Percentiles rank a stretch among this genome's conserved stretches.
Conservation (phyloP, 148 eudicot species). For the Heliosperma pusillum region DNA sequence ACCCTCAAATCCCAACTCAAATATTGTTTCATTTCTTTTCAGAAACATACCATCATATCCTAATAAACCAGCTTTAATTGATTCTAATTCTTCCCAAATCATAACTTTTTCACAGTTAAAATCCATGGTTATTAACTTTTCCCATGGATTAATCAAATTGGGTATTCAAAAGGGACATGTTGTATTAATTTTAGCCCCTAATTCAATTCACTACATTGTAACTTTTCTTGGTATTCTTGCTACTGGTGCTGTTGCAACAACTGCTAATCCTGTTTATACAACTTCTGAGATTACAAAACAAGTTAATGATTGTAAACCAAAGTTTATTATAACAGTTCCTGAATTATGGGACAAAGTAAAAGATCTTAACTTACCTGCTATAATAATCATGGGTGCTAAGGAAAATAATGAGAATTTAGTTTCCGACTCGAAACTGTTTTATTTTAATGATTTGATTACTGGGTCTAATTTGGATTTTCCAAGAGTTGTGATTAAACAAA, state of each 20-base stretch:
- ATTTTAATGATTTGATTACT: constrained; percentile 42
- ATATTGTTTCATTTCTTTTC: constrained; percentile 60
- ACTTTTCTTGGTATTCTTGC: constrained; percentile 50
- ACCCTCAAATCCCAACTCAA: constrained; percentile 43
- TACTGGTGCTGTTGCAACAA: constrained; percentile 56
- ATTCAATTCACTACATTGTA: constrained; percentile 52
- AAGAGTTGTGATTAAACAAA: constrained; percentile 27
- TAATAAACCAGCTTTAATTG: constrained; percentile 52
- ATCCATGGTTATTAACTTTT: constrained; percentile 43
- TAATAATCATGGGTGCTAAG: constrained; percentile 42
- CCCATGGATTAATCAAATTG: constrained; percentile 41
- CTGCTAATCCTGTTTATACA: constrained; percentile 57
- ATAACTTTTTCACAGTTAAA: constrained; percentile 44
- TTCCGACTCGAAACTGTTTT: constrained; percentile 24
- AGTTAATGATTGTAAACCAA: constrained; percentile 49
- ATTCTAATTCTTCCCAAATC: constrained; percentile 47
- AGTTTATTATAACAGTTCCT: constrained; percentile 48
- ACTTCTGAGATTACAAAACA: constrained; percentile 55
- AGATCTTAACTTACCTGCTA: constrained; percentile 39
- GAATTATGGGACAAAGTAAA: constrained; percentile 46
- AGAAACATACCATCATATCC: constrained; percentile 46
- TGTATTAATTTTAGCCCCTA: constrained; percentile 64
- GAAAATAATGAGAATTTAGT: not conserved
- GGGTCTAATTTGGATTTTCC: constrained; percentile 37
- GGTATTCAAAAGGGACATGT: constrained; percentile 52